Percentiles rank a stretch among this genome's conserved stretches.
Evolutionary conservation across 176 grass and related monocot genomes (phyloP).

Genomic region (Bothriochloa decipiens): DNA sequence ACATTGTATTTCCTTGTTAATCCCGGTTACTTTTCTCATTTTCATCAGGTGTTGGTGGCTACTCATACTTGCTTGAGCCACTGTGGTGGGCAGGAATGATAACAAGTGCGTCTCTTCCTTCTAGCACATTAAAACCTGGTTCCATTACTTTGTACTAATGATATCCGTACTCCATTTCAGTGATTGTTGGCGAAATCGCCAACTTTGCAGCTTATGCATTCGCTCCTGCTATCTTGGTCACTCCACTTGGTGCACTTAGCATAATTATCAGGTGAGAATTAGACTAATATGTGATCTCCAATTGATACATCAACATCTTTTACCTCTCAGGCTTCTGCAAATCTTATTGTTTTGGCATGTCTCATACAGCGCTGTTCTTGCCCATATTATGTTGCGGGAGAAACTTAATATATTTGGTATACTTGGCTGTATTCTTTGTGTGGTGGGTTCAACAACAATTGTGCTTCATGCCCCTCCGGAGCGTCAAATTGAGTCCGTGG

Average conservation of each 20-base stretch:
- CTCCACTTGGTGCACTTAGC: slow-evolving; percentile 96
- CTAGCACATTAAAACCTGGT: slow-evolving; percentile 14
- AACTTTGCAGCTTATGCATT: slow-evolving; percentile 98
- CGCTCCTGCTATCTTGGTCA: slow-evolving; percentile 98
- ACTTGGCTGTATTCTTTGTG: slow-evolving; percentile 89
- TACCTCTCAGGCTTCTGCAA: slow-evolving; percentile 23
- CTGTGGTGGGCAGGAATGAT: slow-evolving; percentile 97
- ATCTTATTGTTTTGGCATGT: slow-evolving; percentile 22
- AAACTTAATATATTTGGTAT: slow-evolving; percentile 95
- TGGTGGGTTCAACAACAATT: slow-evolving; percentile 93
- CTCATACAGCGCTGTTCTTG: slow-evolving; percentile 81
- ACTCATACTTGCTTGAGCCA: slow-evolving; percentile 95
- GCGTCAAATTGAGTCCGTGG: slow-evolving; percentile 83
- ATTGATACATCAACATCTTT: slow-evolving; percentile 20
- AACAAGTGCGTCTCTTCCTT: slow-evolving; percentile 66
- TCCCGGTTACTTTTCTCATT: slow-evolving; percentile 29
- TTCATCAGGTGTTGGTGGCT: slow-evolving; percentile 84
- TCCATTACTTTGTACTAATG: background rate
- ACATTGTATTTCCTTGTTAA: background rate
- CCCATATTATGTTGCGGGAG: slow-evolving; percentile 87
- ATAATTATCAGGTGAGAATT: slow-evolving; percentile 81
- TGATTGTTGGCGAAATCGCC: slow-evolving; percentile 96
- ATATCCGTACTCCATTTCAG: slow-evolving; percentile 44
- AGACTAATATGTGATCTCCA: background rate
- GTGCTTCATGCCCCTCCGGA: slow-evolving; percentile 95